Conservation (phyloP, 495 filamentous ascomycete species). For the Neurospora sp. region DNA sequence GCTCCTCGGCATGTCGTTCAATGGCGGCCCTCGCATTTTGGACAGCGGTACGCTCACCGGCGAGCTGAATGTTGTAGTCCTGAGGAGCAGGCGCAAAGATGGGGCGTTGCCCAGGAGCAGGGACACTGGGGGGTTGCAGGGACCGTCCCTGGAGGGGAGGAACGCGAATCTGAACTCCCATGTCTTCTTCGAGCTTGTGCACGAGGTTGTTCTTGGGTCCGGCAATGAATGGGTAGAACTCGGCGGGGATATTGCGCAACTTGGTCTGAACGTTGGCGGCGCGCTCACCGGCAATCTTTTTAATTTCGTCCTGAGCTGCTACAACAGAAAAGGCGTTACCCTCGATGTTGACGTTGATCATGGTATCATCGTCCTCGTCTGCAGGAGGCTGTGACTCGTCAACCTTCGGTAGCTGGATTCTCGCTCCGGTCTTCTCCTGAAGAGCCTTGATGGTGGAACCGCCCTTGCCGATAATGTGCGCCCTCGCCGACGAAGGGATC, state of each 20-base stretch:
- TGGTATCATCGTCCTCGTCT: conserved; percentile 74
- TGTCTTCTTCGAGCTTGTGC: conserved; percentile 52
- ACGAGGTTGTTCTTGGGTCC: conserved; percentile 63
- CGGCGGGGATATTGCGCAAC: conserved; percentile 72
- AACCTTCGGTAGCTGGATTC: conserved; percentile 75
- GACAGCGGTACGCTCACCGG: conserved; percentile 76
- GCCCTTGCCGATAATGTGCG: conserved; percentile 83
- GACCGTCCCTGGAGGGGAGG: conserved; percentile 71
- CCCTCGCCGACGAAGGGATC: conserved; percentile 70
- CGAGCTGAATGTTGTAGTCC: conserved; percentile 66
- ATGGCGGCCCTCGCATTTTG: conserved; percentile 70
- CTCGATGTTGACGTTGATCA: conserved; percentile 79
- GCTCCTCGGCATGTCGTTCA: conserved; percentile 60
- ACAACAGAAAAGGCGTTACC: conserved; percentile 78
- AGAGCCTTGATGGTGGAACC: conserved; percentile 85
- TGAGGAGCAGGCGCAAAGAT: conserved; percentile 55
- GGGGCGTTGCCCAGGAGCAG: conserved; percentile 50
- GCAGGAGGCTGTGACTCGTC: conserved; percentile 48
- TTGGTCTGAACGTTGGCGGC: conserved; percentile 68
- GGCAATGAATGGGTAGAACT: conserved; percentile 92
- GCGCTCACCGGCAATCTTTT: conserved; percentile 75
- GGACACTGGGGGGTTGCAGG: conserved; percentile 55
- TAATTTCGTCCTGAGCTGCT: conserved; percentile 71
- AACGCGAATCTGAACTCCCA: conserved; percentile 62
- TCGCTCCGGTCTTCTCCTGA: conserved; percentile 72